Evolutionary conservation across 805 yeast genomes (phyloP).

Genomic region (Vanderwaltozyma polyspora): DNA sequence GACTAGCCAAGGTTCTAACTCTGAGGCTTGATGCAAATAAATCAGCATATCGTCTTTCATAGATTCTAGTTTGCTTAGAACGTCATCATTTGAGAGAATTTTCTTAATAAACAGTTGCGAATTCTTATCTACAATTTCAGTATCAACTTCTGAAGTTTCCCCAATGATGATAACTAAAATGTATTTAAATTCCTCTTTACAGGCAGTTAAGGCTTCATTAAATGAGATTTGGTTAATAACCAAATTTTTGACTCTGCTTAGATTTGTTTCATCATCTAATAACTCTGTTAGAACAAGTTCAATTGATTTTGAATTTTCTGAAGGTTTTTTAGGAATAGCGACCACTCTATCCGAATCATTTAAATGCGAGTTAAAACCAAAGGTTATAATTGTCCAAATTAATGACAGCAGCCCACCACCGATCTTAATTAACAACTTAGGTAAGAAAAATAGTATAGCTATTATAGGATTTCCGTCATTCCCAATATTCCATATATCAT

Average conservation of each 20-base stretch:
- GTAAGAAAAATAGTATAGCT: slow-evolving; percentile 44
- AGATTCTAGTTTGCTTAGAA: slow-evolving; percentile 28
- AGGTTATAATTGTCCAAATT: slow-evolving; percentile 13
- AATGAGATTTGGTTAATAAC: slow-evolving; percentile 21
- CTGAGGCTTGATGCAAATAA: slow-evolving; percentile 53
- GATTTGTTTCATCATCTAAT: slow-evolving; percentile 4
- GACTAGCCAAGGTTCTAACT: slow-evolving; percentile 56
- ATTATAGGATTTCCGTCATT: slow-evolving; percentile 30
- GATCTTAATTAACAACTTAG: slow-evolving; percentile 31
- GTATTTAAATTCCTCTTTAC: slow-evolving; percentile 36
- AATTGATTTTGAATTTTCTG: slow-evolving; percentile 7
- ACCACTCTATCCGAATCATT: slow-evolving; percentile 5
- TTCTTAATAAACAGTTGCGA: slow-evolving; percentile 34
- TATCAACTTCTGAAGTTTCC: slow-evolving; percentile 18
- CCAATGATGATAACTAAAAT: slow-evolving; percentile 42
- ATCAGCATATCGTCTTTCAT: slow-evolving; percentile 37
- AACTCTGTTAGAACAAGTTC: slow-evolving; percentile 5
- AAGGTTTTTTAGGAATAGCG: slow-evolving; percentile 15
- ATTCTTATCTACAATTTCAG: slow-evolving; percentile 10
- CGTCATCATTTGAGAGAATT: slow-evolving; percentile 35
- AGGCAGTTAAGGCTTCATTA: slow-evolving; percentile 32
- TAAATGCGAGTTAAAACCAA: slow-evolving; percentile 11
- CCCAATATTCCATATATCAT: slow-evolving; percentile 3
- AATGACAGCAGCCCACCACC: slow-evolving; percentile 12
- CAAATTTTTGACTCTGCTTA: slow-evolving; percentile 5